A percentile compares a stretch with the other conserved stretches of the same genome.
Evolutionary conservation across 1,284 basidiomycete species (phyloP).

Genomic region (Ustilago cynodontis): DNA sequence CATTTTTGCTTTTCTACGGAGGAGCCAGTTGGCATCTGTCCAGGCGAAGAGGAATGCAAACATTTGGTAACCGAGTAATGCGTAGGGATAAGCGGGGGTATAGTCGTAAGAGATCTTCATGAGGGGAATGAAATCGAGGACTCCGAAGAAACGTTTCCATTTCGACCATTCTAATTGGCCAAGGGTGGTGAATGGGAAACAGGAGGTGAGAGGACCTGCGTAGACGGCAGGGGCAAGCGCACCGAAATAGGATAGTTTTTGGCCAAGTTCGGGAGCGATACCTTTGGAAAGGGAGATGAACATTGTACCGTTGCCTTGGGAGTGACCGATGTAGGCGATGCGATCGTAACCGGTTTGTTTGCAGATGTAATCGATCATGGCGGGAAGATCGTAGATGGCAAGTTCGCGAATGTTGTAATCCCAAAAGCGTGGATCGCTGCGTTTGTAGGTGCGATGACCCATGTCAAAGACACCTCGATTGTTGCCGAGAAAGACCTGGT

Average conservation of each 20-base stretch:
- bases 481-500: constrained; percentile 77
- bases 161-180: constrained; percentile 72
- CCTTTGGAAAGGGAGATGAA: constrained; percentile 71
- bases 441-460: constrained; percentile 74
- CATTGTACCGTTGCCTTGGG: constrained; percentile 75
- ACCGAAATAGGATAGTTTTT: constrained; percentile 75
- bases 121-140: constrained; percentile 76
- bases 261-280: constrained; percentile 75
- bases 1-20: constrained; percentile 75
- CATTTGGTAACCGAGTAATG: constrained; percentile 73
- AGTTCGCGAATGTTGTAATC: constrained; percentile 77
- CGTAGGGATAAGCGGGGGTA: constrained; percentile 72
- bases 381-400: constrained; percentile 76
- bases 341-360: constrained; percentile 75
- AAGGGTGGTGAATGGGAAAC: constrained; percentile 74
- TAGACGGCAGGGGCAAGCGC: constrained; percentile 77
- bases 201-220: constrained; percentile 75
- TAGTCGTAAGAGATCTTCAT: constrained; percentile 76
- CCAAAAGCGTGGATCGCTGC: constrained; percentile 76
- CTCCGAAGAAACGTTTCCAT: constrained; percentile 76
- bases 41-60: constrained; percentile 76
- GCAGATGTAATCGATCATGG: constrained; percentile 75
- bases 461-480: constrained; percentile 76
- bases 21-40: constrained; percentile 77
- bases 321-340: constrained; percentile 74